Evolutionary conservation across 495 filamentous ascomycete species (phyloP).

Genomic region (Xylaria cubensis): DNA sequence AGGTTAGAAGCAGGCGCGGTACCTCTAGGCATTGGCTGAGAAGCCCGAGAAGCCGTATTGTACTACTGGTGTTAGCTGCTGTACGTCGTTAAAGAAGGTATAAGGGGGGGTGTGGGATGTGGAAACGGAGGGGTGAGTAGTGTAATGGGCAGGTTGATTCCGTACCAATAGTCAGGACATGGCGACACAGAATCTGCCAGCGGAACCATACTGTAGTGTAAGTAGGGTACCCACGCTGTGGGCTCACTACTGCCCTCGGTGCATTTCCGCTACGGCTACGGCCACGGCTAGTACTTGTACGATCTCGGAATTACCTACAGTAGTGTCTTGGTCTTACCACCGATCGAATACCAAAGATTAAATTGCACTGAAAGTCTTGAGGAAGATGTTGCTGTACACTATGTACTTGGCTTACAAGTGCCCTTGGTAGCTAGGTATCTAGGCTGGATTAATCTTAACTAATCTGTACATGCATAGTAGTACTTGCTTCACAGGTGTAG

Average conservation of each 20-base stretch:
- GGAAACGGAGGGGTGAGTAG: neutral
- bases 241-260: neutral
- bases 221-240: neutral
- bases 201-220: no score
- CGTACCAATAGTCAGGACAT: neutral
- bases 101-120: neutral
- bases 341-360: neutral
- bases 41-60: neutral
- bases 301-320: neutral
- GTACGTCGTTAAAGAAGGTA: neutral
- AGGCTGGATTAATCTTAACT: neutral
- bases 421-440: neutral
- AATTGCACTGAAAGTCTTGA: neutral
- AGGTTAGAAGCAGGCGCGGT: neutral
- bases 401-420: neutral
- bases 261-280: neutral
- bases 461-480: neutral
- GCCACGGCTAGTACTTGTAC: no score
- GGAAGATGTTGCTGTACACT: neutral
- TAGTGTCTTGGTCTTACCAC: slow-evolving; percentile 3
- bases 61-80: neutral
- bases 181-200: neutral
- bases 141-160: neutral
- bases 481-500: neutral
- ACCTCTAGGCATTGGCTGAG: slow-evolving; percentile 9